Percentiles rank a stretch among this genome's conserved stretches.
Conservation (phyloP, 2,329 filamentous ascomycete genomes). For the Rhexocercosporidium sp. region DNA sequence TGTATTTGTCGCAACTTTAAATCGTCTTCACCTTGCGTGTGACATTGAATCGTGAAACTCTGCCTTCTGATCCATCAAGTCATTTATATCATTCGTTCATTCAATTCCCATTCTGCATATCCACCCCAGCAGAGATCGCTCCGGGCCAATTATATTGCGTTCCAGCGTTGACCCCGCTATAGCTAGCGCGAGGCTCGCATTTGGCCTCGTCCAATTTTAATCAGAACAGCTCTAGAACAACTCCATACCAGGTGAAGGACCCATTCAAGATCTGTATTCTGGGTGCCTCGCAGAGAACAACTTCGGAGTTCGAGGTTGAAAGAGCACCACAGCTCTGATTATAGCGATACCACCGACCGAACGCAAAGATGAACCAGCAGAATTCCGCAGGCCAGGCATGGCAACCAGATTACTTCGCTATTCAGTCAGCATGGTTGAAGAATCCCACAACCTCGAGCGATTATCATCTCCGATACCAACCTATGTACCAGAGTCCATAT, state of each 20-base stretch:
- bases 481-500: not conserved
- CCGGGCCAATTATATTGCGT: not conserved
- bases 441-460: not conserved
- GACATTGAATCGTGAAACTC: not conserved
- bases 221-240: not conserved
- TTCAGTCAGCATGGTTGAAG: not conserved
- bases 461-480: not conserved
- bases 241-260: not conserved
- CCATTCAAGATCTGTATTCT: not conserved
- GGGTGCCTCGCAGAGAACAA: not conserved
- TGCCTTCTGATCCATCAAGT: not conserved
- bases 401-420: constrained; percentile 8
- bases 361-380: not conserved
- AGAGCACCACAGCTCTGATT: not conserved
- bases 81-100: too few relatives aligned
- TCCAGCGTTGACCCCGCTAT: not conserved
- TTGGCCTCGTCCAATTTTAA: constrained; percentile 1
- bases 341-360: not conserved
- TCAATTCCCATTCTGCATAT: too few relatives aligned
- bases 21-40: not conserved
- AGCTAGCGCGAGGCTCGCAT: constrained; percentile 10
- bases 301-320: too few relatives aligned
- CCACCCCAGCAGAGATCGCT: not conserved
- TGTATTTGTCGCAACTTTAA: constrained; percentile 15
- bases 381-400: not conserved